Evolutionary conservation across 345 rosid genomes (phyloP).

Genomic region (Syzygium aromaticum): DNA sequence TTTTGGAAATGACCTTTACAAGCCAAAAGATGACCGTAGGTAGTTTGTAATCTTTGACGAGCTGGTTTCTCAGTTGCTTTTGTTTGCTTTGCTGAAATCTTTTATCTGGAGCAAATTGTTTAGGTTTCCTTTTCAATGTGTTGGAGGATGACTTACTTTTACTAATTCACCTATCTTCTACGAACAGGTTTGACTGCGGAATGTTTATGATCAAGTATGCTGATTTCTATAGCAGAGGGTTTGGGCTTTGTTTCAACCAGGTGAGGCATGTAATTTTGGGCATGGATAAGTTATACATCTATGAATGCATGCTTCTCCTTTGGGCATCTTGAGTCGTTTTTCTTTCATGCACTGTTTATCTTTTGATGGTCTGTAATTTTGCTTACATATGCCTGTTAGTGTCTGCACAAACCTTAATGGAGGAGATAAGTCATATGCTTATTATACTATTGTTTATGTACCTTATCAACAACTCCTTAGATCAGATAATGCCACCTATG

Average conservation of each 20-base stretch:
- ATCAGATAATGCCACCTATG: neutral
- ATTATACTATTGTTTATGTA: neutral
- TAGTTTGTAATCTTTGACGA: neutral
- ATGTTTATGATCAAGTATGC: slow-evolving; percentile 95
- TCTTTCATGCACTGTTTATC: neutral
- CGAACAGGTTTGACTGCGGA: slow-evolving; percentile 88
- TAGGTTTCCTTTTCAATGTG: neutral
- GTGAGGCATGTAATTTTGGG: slow-evolving; percentile 14
- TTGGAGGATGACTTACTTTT: neutral
- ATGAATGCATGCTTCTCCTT: neutral
- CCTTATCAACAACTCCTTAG: neutral
- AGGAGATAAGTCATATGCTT: neutral
- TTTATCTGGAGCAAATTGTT: neutral
- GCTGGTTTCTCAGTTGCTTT: neutral
- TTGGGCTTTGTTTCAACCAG: slow-evolving; percentile 83
- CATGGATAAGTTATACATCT: neutral
- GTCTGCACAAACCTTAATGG: neutral
- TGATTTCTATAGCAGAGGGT: slow-evolving; percentile 86
- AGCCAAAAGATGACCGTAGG: neutral
- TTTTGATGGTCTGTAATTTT: neutral
- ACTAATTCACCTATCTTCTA: neutral
- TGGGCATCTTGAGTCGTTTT: neutral
- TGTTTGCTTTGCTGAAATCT: neutral
- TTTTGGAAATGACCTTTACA: neutral
- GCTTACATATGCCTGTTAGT: neutral